Base-by-base conservation (phyloP, 2,329 filamentous ascomycete genomes). In the Setomelanomma holmii region DNA sequence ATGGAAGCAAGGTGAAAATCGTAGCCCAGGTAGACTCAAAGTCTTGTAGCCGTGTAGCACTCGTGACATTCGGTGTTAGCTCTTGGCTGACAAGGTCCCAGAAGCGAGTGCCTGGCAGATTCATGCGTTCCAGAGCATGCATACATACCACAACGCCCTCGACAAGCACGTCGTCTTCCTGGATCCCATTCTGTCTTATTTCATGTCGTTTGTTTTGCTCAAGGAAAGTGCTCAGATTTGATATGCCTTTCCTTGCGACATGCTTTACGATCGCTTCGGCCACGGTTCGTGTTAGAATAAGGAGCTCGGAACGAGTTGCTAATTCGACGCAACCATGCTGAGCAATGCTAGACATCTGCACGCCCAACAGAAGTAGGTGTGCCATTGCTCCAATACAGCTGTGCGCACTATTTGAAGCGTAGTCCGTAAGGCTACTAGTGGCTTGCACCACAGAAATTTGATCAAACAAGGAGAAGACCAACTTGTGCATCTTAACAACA, bases 1-100 rank as follows among this genome's bases (percentile, higher is more conserved):
- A 75, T 1, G 85, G 84, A 11, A 86, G 72, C 1, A 83, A 60
- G 1, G 76, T 78, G 58, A 86, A 84, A 1, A 84, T 35, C n/a
- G 73, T 72, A 36, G 75, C 72, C 73, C 76, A 78, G 12, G 71
- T 55, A 39, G 64, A 58, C 46, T 80, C 72, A 14, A 78, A 69
- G 44, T 60, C 52, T 16, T 60, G 55, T 5, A 79, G 40, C 8
- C 73, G 59, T 10, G 42, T 58, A 4, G 67, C 52, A 2, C 48
- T 59, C 6, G 50, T 30, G 5, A 69, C 43, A 2, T 56, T 46
- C 36, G 52, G 21, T 33, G 59, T 48, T 24, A 74, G 71, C 56
- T 64, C 73, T 23, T 69, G 60, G 30, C 76, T 76, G 10, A 79
- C 59, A 17, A 79, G 49, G n/a, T 76, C 70, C 74, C 80, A 80